Evolutionary conservation across 176 grass and related monocot species (phyloP).

Genomic region (Triticum monococcum): DNA sequence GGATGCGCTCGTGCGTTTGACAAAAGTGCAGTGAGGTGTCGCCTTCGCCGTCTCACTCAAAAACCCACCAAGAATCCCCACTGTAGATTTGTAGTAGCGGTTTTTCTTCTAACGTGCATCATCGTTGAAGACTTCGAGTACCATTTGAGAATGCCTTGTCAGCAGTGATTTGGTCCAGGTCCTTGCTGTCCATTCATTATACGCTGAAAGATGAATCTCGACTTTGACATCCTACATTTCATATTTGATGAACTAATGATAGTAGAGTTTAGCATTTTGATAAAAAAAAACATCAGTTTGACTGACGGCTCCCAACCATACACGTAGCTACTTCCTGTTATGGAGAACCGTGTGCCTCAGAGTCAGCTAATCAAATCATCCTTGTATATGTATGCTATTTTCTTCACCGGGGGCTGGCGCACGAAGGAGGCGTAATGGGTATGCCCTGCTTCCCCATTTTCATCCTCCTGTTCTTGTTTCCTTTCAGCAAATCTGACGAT

Average conservation of each 20-base stretch:
- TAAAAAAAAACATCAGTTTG: neutral
- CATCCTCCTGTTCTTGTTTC: slow-evolving; percentile 10
- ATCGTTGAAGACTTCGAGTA: neutral
- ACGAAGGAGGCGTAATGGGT: slow-evolving; percentile 23
- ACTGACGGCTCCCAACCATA: neutral
- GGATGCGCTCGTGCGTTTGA: neutral
- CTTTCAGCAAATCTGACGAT: slow-evolving; percentile 20
- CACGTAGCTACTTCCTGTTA: neutral
- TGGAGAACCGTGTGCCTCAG: neutral
- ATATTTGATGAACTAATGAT: neutral
- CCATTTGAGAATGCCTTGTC: neutral
- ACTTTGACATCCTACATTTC: neutral
- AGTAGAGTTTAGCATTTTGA: neutral
- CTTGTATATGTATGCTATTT: neutral
- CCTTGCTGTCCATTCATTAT: neutral
- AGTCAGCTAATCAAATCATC: neutral
- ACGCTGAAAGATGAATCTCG: neutral
- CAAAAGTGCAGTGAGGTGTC: neutral
- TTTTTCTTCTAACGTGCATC: neutral
- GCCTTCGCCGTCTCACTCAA: neutral
- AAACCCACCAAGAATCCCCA: neutral
- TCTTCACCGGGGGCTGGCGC: neutral
- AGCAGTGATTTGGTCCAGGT: neutral
- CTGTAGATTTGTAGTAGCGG: neutral
- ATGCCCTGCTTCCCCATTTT: neutral